Evolutionary conservation across 2,329 filamentous ascomycete genomes (phyloP).

Genomic region (Fusarium napiforme): DNA sequence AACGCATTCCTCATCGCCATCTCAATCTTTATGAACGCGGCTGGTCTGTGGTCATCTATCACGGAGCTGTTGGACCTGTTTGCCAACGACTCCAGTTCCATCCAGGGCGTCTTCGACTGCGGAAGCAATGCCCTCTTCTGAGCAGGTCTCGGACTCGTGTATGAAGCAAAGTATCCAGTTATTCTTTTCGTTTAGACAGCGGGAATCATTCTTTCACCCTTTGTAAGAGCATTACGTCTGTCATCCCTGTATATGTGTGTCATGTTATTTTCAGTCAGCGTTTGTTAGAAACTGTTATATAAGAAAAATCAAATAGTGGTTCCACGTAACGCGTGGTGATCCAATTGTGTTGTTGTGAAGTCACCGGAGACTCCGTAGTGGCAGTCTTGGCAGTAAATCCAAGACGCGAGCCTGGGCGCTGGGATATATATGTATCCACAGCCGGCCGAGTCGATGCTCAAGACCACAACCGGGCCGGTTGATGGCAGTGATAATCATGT

Average conservation of each 20-base stretch:
- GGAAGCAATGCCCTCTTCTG: conserved; percentile 51
- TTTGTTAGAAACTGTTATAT: conserved; percentile 42
- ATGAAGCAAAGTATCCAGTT: conserved; percentile 18
- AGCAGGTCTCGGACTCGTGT: conserved; percentile 21
- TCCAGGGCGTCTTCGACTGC: conserved; percentile 49
- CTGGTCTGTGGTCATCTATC: conserved; percentile 50
- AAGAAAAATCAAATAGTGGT: conserved; percentile 44
- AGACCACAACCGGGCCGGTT: conserved; percentile 19
- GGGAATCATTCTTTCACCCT: conserved; percentile 21
- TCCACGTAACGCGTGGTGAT: conserved; percentile 25
- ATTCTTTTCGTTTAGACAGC: conserved; percentile 27
- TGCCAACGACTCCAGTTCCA: conserved; percentile 39
- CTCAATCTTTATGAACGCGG: conserved; percentile 51
- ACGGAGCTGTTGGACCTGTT: conserved; percentile 48
- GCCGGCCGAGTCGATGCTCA: conserved; percentile 16
- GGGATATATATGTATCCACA: conserved; percentile 33
- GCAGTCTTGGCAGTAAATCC: conserved; percentile 28
- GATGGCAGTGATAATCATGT: background rate
- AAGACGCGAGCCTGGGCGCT: conserved; percentile 14
- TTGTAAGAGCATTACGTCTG: conserved; percentile 30
- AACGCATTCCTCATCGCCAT: conserved; percentile 48
- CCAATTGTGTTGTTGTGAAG: conserved; percentile 26
- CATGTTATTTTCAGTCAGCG: conserved; percentile 35
- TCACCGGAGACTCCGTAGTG: conserved; percentile 33
- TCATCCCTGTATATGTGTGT: conserved; percentile 41